These are phyloP conservation scores for Borovskyia barvae DNA, from an alignment of 208 protist species.

Conservation along the genomic window DNA sequence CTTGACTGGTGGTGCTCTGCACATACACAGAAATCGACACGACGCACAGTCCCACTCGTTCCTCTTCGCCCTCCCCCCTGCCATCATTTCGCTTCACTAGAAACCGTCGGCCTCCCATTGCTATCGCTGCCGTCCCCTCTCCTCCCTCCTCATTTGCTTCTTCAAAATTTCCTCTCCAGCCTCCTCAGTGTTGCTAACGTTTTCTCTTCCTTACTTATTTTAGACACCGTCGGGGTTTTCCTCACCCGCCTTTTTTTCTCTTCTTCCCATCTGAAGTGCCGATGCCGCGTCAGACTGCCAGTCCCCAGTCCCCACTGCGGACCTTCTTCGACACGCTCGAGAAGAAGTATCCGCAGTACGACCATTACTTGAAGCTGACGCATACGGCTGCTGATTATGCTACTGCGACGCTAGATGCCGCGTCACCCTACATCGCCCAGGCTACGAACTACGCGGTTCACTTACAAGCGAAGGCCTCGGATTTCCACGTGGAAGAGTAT, in stretches of 20 bases:
- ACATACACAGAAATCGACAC: too few species aligned
- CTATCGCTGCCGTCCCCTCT: background rate
- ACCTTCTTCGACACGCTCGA: constrained; percentile 39
- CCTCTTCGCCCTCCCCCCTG: background rate
- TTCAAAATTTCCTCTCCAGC: too few species aligned
- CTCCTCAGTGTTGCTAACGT: too few species aligned
- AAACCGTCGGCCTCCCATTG: background rate
- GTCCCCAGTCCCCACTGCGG: constrained; percentile 14
- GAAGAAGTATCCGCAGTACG: constrained; percentile 50
- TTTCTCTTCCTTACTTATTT: background rate
- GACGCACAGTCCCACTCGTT: background rate
- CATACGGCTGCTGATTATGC: constrained; percentile 21
- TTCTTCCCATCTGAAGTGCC: too few species aligned
- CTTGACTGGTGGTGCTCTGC: too few species aligned
- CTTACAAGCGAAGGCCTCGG: constrained; percentile 17
- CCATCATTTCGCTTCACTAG: background rate
- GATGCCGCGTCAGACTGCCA: constrained; percentile 6
- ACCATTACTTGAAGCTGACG: constrained; percentile 20
- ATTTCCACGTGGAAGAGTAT: constrained; percentile 33
- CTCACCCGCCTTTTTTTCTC: background rate
- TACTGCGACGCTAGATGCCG: constrained; percentile 20
- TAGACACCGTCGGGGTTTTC: background rate
- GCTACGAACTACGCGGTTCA: constrained; percentile 5
- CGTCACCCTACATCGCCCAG: constrained; percentile 23
- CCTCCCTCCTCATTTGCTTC: too few species aligned